Conservation (phyloP, 129 eudicot genomes). For the Artemisia argyi region DNA sequence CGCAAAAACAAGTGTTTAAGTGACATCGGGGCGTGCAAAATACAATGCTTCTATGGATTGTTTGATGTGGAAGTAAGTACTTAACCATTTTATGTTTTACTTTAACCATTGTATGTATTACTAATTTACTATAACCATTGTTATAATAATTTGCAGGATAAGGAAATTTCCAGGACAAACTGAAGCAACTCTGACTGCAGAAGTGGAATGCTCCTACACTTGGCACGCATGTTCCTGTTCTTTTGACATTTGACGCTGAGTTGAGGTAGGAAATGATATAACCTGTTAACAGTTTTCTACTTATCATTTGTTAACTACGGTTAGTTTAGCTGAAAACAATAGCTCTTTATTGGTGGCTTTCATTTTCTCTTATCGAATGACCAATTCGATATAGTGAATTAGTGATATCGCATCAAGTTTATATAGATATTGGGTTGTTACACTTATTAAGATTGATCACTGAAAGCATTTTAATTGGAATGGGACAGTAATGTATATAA, state of each 20-base stretch:
- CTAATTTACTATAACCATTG: neutral
- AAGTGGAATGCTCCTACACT: slow-evolving; percentile 85
- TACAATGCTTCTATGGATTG: slow-evolving; percentile 91
- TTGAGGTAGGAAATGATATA: slow-evolving; percentile 56
- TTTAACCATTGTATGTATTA: neutral
- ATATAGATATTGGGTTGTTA: neutral
- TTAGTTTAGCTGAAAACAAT: neutral
- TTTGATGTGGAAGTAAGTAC: slow-evolving; percentile 97
- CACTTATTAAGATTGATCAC: neutral
- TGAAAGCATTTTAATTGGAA: neutral
- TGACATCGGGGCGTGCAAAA: slow-evolving; percentile 92
- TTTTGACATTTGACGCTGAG: slow-evolving; percentile 84
- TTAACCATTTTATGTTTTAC: neutral
- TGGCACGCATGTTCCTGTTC: slow-evolving; percentile 81
- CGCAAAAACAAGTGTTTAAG: slow-evolving; percentile 96
- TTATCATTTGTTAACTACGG: neutral
- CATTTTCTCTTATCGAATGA: neutral
- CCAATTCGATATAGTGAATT: neutral
- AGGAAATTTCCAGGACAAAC: slow-evolving; percentile 97
- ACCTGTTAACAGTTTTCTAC: slow-evolving; percentile 6
- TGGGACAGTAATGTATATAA: neutral
- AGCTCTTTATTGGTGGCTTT: slow-evolving; percentile 11
- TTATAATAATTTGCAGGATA: slow-evolving; percentile 58
- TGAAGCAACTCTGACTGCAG: slow-evolving; percentile 96
- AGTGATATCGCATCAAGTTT: neutral